Conservation (phyloP, 257 asterid genomes). For the Solanum chilense region DNA sequence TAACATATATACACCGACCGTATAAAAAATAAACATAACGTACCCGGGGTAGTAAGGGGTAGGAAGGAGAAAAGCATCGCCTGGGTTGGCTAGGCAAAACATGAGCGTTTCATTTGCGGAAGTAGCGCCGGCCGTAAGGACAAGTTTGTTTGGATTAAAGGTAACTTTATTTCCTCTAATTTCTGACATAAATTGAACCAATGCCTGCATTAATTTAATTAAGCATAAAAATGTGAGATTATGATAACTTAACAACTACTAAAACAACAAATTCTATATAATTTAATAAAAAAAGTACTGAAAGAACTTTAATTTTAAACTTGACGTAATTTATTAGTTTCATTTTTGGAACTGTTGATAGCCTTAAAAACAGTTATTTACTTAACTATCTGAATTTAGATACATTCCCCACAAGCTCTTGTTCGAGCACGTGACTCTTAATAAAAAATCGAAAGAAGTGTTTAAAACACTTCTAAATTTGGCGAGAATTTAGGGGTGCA, state of each 20-base stretch:
- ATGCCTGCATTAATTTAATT: not conserved
- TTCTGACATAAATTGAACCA: not conserved
- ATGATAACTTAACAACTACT: not conserved
- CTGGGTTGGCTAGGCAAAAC: conserved; percentile 1
- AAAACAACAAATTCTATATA: not conserved
- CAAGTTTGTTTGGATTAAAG: conserved; percentile 1
- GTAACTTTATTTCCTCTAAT: not conserved
- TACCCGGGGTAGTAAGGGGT: conserved; percentile 2
- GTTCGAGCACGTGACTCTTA: not conserved
- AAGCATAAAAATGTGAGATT: not conserved
- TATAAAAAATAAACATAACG: not conserved
- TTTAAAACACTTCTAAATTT: too few species aligned
- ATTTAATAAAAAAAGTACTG: too few species aligned
- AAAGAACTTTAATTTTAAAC: too few species aligned
- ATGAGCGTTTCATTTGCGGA: conserved; percentile 1
- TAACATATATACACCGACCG: not conserved
- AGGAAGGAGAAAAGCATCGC: not conserved
- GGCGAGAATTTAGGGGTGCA: too few species aligned
- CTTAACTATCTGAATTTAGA: not conserved
- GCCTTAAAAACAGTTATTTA: not conserved
- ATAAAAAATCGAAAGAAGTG: too few species aligned
- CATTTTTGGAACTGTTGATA: too few species aligned
- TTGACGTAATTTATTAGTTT: too few species aligned
- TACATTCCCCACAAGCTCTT: not conserved
- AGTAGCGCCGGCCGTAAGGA: conserved; percentile 2